Percentiles rank a stretch among this genome's conserved stretches.
Evolutionary conservation across 2,329 filamentous ascomycete genomes (phyloP).

Genomic region (Claviceps spartinae): DNA sequence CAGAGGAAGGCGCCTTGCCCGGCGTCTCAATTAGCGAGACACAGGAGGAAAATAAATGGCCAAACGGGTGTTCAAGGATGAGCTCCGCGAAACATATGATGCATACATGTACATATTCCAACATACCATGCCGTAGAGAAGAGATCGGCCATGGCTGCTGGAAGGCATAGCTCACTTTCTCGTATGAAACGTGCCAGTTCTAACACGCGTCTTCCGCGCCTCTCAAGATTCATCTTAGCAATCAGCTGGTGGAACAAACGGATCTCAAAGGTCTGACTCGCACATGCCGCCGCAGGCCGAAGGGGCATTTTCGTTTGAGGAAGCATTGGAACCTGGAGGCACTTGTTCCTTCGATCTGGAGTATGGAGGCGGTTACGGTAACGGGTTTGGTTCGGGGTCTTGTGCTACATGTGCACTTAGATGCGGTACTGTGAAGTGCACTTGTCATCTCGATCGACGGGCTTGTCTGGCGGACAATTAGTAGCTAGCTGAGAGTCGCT

Average conservation of each 20-base stretch:
- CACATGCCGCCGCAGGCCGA: slow-evolving; percentile 2
- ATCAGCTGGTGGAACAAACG: slow-evolving; percentile 2
- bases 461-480: slow-evolving; percentile 1
- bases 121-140: not conserved
- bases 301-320: not conserved
- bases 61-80: not conserved
- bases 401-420: slow-evolving; percentile 6
- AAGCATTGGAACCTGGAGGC: not conserved
- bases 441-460: slow-evolving; percentile 2
- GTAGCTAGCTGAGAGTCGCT: not conserved
- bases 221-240: not conserved
- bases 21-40: slow-evolving; percentile 8
- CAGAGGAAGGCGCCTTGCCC: not conserved
- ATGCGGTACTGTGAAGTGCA: slow-evolving; percentile 5
- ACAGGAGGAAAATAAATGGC: not conserved
- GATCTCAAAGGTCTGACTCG: slow-evolving; percentile 4
- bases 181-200: not conserved
- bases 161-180: not conserved
- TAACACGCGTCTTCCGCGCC: not conserved
- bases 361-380: not conserved
- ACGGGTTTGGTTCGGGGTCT: not conserved
- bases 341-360: not conserved
- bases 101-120: not conserved
- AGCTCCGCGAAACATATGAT: not conserved
- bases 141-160: not conserved